Percentiles rank a stretch among this genome's conserved stretches.
These are phyloP conservation scores for Adiantum capillusveneris DNA, from an alignment of 75 land plant genomes.

Conservation along the genomic window DNA sequence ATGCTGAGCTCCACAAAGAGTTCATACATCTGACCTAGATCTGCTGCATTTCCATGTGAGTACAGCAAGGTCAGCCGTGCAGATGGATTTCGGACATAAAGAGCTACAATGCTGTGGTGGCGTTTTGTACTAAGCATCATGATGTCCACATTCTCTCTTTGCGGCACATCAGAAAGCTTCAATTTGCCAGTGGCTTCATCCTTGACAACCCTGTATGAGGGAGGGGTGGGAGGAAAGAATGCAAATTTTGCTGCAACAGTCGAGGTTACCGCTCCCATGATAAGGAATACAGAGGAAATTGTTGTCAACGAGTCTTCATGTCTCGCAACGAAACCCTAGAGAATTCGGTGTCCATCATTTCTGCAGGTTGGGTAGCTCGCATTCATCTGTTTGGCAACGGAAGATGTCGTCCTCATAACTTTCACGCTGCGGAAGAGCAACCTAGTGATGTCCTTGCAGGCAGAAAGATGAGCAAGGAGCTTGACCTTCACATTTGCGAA, in stretches of 20 bases:
- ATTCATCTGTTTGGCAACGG: too few species aligned
- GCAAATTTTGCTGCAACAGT: constrained; percentile 65
- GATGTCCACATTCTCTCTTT: constrained; percentile 61
- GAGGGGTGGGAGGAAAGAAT: constrained; percentile 62
- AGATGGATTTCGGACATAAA: constrained; percentile 50
- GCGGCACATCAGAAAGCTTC: constrained; percentile 35
- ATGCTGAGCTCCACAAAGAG: constrained; percentile 54
- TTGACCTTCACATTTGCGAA: too few species aligned
- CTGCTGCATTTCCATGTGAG: constrained; percentile 71
- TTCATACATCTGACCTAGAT: constrained; percentile 72
- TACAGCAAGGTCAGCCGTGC: constrained; percentile 61
- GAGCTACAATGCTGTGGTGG: constrained; percentile 50
- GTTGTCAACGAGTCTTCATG: too few species aligned
- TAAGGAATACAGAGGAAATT: too few species aligned
- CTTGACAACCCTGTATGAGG: constrained; percentile 40
- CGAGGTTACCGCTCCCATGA: constrained; percentile 72
- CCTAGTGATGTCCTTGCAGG: too few species aligned
- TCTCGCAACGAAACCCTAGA: too few species aligned
- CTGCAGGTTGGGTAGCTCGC: too few species aligned
- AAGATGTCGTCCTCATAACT: too few species aligned
- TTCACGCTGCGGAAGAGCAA: too few species aligned
- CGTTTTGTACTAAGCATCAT: constrained; percentile 37
- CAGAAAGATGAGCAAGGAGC: too few species aligned
- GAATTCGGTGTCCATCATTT: too few species aligned
- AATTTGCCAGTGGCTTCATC: constrained; percentile 32